Evolutionary conservation across 2,329 filamentous ascomycete species (phyloP).

Genomic region (Aspergillus aculeatinus): DNA sequence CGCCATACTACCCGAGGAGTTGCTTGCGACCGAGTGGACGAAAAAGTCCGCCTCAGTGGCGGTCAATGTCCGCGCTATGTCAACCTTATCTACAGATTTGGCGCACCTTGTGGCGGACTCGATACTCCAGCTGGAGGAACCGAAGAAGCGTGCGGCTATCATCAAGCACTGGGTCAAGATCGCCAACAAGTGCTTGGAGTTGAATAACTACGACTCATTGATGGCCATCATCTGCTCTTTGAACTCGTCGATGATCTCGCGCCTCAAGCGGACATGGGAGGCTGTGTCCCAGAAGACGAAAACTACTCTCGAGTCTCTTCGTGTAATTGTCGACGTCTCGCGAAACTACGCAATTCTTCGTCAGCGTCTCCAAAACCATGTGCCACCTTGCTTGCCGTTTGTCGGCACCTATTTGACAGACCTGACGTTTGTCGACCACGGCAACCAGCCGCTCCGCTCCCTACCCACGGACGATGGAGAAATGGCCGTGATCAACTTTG

Average conservation of each 20-base stretch:
- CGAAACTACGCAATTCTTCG: slow-evolving; percentile 90
- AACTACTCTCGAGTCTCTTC: slow-evolving; percentile 72
- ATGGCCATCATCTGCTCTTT: slow-evolving; percentile 97
- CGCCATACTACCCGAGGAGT: slow-evolving; percentile 85
- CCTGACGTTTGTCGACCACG: slow-evolving; percentile 91
- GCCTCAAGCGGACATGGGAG: slow-evolving; percentile 91
- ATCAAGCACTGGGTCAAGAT: slow-evolving; percentile 99
- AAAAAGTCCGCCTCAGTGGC: slow-evolving; percentile 78
- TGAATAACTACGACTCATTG: slow-evolving; percentile 93
- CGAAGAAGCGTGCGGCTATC: slow-evolving; percentile 82
- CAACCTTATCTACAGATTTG: slow-evolving; percentile 83
- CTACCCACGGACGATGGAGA: slow-evolving; percentile 65
- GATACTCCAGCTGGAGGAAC: slow-evolving; percentile 82
- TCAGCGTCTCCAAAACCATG: slow-evolving; percentile 76
- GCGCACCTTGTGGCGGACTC: slow-evolving; percentile 92
- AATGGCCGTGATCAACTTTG: slow-evolving; percentile 89
- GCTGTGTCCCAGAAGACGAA: slow-evolving; percentile 80
- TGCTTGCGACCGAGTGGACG: slow-evolving; percentile 90
- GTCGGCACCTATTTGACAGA: slow-evolving; percentile 96
- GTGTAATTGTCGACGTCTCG: slow-evolving; percentile 81
- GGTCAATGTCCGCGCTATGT: slow-evolving; percentile 92
- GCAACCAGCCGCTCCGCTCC: slow-evolving; percentile 81
- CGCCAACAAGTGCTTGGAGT: slow-evolving; percentile 76
- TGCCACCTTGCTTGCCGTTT: slow-evolving; percentile 91
- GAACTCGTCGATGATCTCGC: slow-evolving; percentile 85